Base-by-base conservation (phyloP, 768 basidiomycete species). In the Lactarius pseudohatsudake region DNA sequence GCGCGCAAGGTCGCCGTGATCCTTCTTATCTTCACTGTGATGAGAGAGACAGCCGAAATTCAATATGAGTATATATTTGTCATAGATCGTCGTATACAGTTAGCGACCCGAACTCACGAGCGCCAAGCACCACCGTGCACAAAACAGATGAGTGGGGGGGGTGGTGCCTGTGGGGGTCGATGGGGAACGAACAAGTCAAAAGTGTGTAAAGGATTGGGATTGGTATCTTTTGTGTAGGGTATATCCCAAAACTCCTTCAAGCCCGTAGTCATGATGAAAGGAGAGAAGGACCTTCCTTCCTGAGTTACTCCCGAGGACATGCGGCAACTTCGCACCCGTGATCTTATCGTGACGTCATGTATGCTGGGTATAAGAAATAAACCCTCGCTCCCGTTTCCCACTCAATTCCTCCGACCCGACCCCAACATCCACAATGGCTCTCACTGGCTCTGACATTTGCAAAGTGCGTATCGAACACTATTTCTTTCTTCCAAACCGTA, bases 111-210 rank as follows among this genome's bases (percentile, higher is more conserved):
- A 59, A 73, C 88, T 79, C 73, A 91, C 91, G 85, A 75, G 72
- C 85, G 79, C 92, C 92, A 94, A 28, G 92, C 92, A 40, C 92
- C 92, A 36, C 92, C 92, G 70, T 92, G 92, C 34, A 93, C 78
- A 72, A 92, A 93, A 72, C 85, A 85, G 45, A 92, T 72, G 53
- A 92, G 75, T n/a, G 82, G 79, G 1, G 73, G 71, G 55, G 65
- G 64, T 40, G 57, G 13, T 11, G 61, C 41, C 30, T 56, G 10
- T 38, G 18, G 26, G 60, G 58, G 43, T 22, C 22, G 26, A 32
- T 45, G 28, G 47, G 67, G 64, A 20, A 82, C 78, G 38, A 80
- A 77, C 85, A 87, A 60, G 72, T 92, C 90, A 68, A 90, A 87
- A 30, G 77, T 75, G 55, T 82, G 83, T 54, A 74, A 75, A 10